A percentile compares a stretch with the other conserved stretches of the same genome.
Conservation (phyloP, 495 filamentous ascomycete species). For the Pseudotulostoma volvatum region DNA sequence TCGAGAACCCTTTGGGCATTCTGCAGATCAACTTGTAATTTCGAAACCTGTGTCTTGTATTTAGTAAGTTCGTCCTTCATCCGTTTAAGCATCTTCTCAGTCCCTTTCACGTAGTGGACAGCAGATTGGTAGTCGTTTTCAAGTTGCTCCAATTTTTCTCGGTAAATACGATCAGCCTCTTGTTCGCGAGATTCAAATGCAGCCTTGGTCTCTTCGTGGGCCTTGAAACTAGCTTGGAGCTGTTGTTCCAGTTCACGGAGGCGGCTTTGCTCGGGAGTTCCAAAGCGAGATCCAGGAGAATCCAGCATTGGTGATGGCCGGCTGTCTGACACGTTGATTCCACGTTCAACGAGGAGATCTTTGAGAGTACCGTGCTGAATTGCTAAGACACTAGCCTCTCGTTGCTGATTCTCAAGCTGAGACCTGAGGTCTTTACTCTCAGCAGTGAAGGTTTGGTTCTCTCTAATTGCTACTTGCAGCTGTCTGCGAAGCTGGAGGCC, state of each 20-base stretch:
- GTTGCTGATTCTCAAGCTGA: slow-evolving; percentile 63
- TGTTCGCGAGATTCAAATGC: slow-evolving; percentile 61
- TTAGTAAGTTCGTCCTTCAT: slow-evolving; percentile 92
- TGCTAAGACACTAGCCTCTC: slow-evolving; percentile 74
- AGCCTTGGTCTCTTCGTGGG: slow-evolving; percentile 69
- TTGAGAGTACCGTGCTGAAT: slow-evolving; percentile 89
- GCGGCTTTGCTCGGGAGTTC: slow-evolving; percentile 65
- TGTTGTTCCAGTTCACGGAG: slow-evolving; percentile 81
- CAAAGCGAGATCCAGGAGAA: slow-evolving; percentile 57
- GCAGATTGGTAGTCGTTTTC: slow-evolving; percentile 98
- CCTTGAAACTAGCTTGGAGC: slow-evolving; percentile 56
- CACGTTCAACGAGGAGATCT: slow-evolving; percentile 77
- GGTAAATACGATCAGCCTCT: slow-evolving; percentile 69
- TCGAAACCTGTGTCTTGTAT: slow-evolving; percentile 72
- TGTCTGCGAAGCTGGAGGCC: slow-evolving; percentile 76
- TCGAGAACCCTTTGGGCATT: slow-evolving; percentile 29
- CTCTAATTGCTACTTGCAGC: slow-evolving; percentile 64
- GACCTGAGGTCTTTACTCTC: slow-evolving; percentile 64
- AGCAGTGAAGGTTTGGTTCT: slow-evolving; percentile 58
- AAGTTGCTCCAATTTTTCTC: slow-evolving; percentile 80
- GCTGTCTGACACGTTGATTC: slow-evolving; percentile 43
- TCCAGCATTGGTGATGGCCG: slow-evolving; percentile 41
- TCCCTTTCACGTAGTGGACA: slow-evolving; percentile 97
- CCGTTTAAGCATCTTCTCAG: slow-evolving; percentile 95
- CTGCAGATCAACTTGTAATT: slow-evolving; percentile 64